Base-by-base conservation (phyloP, 2,329 filamentous ascomycete species). In the Colletotrichum chrysophilum region DNA sequence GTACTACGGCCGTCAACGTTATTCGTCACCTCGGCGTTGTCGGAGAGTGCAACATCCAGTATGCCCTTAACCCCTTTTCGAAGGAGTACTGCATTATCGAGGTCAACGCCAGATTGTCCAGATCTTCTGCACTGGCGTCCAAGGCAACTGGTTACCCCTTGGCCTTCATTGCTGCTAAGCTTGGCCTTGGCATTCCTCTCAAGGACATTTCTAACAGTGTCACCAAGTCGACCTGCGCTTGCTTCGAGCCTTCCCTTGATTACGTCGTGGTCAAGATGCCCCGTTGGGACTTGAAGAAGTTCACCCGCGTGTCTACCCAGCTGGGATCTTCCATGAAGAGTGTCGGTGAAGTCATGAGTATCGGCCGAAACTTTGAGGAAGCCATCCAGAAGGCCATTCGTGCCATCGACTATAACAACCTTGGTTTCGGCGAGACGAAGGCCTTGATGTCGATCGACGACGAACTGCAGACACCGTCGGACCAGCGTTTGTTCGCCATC, bases 241-340 rank as follows among this genome's bases (percentile, higher is more conserved):
- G 97, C 89, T 99, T 99, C 84, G 97, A 99, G 88, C 97, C 97
- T 28, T 98, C 97, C 16, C 92, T 99, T 16, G 97, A 99, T 85
- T 99, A 99, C 84, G 95, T 97, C 68, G 97, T 98, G 21, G 96
- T 98, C 80, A 99, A 99, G 91, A 98, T 99, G 88, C 97, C 97
- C 62, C 92, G 97, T 80, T 99, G 97, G 97, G 97, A 99, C 87
- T 87, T 99, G 82, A 98, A 98, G 90, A 99, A 99, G 88, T 99
- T 99, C 86, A 98, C 95, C 32, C 93, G 97, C 79, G 97, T 98
- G 26, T 98, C 96, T 5, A 98, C 96, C 2, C 94, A 97, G 82
- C 93, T 99, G 28, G 96, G 96, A 34, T 98, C 97, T 4, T 98
- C 96, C 14, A 99, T 99, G 97, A 99, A 98, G 93, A 98, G 95